phyloP scores from a whole-genome alignment of 768 basidiomycete species.

The Suillus bovinus region DNA sequence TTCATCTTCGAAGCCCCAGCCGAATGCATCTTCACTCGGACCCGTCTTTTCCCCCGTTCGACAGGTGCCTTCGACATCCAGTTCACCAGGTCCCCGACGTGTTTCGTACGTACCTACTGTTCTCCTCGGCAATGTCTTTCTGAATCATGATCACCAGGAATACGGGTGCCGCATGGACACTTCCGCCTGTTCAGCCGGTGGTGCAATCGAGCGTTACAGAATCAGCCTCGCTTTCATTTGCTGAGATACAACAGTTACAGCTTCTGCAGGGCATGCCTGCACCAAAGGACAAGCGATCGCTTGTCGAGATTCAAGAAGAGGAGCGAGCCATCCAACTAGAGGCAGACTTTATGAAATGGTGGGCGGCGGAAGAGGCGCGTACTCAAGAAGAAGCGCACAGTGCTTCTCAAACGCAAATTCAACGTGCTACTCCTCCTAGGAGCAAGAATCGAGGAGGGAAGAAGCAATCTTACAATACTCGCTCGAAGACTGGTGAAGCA shows the following conservation, averaged over 20 bases:
- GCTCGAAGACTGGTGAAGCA: background rate
- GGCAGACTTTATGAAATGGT: conserved; percentile 86
- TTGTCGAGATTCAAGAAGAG: conserved; percentile 71
- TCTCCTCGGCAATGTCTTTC: background rate
- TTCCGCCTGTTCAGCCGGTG: conserved; percentile 51
- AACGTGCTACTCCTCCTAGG: background rate
- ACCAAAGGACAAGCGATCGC: conserved; percentile 5
- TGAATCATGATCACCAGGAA: conserved; percentile 12
- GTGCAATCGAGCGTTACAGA: conserved; percentile 29
- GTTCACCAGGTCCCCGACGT: conserved; percentile 38
- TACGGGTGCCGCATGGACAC: conserved; percentile 61
- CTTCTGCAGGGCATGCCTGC: conserved; percentile 43
- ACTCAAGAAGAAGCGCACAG: conserved; percentile 44
- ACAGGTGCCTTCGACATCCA: conserved; percentile 35
- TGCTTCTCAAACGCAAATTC: background rate
- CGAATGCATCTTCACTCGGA: conserved; percentile 44
- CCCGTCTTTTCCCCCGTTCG: conserved; percentile 65
- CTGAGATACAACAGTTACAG: conserved; percentile 84
- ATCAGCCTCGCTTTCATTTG: conserved; percentile 55
- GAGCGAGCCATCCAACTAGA: conserved; percentile 68
- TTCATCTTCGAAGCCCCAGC: conserved; percentile 24
- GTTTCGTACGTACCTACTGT: conserved; percentile 44
- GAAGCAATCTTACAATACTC: background rate
- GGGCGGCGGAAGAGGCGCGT: conserved; percentile 80
- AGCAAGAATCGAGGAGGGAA: background rate